Percentiles rank a stretch among this genome's conserved stretches.
Conservation (phyloP, 1,139 yeast genomes). For the Geotrichum armillariae region DNA sequence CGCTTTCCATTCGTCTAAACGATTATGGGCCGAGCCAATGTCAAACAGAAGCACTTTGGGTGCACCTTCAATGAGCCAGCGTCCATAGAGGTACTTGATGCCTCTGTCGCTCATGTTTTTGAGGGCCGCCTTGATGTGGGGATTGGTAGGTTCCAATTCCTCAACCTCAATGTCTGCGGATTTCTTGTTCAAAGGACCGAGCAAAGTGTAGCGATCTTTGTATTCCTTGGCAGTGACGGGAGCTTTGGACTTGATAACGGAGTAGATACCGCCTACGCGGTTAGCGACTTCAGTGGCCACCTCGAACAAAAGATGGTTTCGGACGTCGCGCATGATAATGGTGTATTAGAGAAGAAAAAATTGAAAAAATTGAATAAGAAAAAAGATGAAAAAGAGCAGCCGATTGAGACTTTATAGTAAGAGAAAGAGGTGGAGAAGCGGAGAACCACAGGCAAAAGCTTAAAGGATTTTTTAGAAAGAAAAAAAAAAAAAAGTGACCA, state of each 20-base stretch:
- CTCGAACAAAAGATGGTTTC: conserved; percentile 85
- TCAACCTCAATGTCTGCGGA: conserved; percentile 94
- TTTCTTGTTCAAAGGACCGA: conserved; percentile 82
- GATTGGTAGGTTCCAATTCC: conserved; percentile 66
- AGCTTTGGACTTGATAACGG: conserved; percentile 94
- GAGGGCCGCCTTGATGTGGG: conserved; percentile 48
- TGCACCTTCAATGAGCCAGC: conserved; percentile 98
- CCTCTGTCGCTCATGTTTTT: conserved; percentile 81
- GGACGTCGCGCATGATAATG: conserved; percentile 43
- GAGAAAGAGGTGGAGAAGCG: neutral
- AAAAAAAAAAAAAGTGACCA: neutral
- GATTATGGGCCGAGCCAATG: conserved; percentile 66
- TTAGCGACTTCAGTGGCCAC: conserved; percentile 98
- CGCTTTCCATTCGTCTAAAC: conserved; percentile 88
- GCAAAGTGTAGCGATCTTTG: conserved; percentile 77
- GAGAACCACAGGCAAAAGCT: neutral
- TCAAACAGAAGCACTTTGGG: conserved; percentile 91
- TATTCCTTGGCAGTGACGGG: conserved; percentile 96
- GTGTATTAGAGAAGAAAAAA: neutral
- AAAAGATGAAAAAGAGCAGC: neutral
- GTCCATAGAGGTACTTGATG: conserved; percentile 78
- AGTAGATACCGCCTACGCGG: conserved; percentile 96
- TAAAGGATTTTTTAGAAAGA: neutral
- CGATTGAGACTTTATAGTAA: neutral
- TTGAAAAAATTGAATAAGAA: neutral